phyloP scores from a whole-genome alignment of 2,329 filamentous ascomycete genomes.

The Cercospora sp. region DNA sequence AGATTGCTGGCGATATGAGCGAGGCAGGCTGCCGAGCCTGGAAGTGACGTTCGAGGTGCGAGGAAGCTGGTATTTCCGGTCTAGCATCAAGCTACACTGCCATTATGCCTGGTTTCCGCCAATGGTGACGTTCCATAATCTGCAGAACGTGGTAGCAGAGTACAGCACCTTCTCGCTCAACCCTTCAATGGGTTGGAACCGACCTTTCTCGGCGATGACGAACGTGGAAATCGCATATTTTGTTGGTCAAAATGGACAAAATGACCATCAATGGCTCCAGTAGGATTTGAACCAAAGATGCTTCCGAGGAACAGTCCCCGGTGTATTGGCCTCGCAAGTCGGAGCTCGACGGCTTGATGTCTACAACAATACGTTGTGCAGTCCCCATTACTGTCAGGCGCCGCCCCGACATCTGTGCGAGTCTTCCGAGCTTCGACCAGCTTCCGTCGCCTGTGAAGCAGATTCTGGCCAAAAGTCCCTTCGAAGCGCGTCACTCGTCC shows the following conservation, averaged over 20 bases:
- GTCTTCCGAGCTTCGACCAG: neutral
- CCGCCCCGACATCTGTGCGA: constrained; percentile 24
- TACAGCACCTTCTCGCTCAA: constrained; percentile 20
- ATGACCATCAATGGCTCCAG: constrained; percentile 20
- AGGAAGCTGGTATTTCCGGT: neutral
- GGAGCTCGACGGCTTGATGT: constrained; percentile 27
- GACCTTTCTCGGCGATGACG: constrained; percentile 16
- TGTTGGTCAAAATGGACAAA: constrained; percentile 19
- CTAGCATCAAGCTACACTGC: constrained; percentile 23
- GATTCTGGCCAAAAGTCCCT: constrained; percentile 2
- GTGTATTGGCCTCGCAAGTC: constrained; percentile 17
- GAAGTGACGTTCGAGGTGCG: constrained; percentile 26
- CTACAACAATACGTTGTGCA: constrained; percentile 27
- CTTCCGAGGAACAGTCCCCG: constrained; percentile 27
- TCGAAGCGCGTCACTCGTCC: neutral
- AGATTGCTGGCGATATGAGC: constrained; percentile 28
- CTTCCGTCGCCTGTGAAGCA: constrained; percentile 17
- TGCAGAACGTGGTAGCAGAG: constrained; percentile 29
- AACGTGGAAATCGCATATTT: constrained; percentile 22
- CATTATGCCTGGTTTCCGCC: constrained; percentile 27
- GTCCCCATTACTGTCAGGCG: constrained; percentile 32
- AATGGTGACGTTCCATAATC: constrained; percentile 23
- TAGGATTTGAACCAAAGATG: constrained; percentile 22
- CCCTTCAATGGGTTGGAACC: constrained; percentile 13
- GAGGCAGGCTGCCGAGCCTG: constrained; percentile 18